Evolutionary conservation across 495 filamentous ascomycete species (phyloP).

Genomic region (Penicillium ochrochloron): DNA sequence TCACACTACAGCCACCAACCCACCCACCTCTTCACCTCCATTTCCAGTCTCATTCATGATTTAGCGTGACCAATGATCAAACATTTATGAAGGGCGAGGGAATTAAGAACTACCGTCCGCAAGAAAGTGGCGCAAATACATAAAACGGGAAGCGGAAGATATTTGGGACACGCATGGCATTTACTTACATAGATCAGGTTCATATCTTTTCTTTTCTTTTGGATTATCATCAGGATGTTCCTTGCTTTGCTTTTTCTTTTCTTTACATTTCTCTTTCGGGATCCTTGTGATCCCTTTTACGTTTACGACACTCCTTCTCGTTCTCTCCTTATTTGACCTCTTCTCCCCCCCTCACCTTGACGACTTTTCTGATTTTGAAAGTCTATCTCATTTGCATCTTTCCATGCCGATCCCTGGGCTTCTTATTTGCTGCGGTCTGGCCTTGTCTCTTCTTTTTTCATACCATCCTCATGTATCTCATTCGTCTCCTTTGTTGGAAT

Average conservation of each 20-base stretch:
- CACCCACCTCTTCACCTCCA: slow-evolving; percentile 6
- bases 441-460: slow-evolving; percentile 30
- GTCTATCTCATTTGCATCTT: slow-evolving; percentile 25
- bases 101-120: slow-evolving; percentile 45
- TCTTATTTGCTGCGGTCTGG: slow-evolving; percentile 34
- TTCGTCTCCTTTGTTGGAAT: slow-evolving; percentile 44
- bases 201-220: slow-evolving; percentile 40
- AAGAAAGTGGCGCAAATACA: slow-evolving; percentile 50
- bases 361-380: slow-evolving; percentile 13
- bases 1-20: neutral
- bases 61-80: slow-evolving; percentile 58
- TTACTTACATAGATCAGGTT: slow-evolving; percentile 52
- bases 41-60: slow-evolving; percentile 49
- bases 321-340: slow-evolving; percentile 15
- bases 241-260: slow-evolving; percentile 20
- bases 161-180: slow-evolving; percentile 54
- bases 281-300: slow-evolving; percentile 11
- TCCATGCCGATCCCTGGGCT: slow-evolving; percentile 25
- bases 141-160: slow-evolving; percentile 51
- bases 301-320: slow-evolving; percentile 10
- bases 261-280: slow-evolving; percentile 16
- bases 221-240: slow-evolving; percentile 20
- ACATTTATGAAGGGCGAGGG: slow-evolving; percentile 54
- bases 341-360: slow-evolving; percentile 19
- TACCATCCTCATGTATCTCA: slow-evolving; percentile 48